phyloP scores from a whole-genome alignment of 345 rosid genomes.

The Punica granatum region DNA sequence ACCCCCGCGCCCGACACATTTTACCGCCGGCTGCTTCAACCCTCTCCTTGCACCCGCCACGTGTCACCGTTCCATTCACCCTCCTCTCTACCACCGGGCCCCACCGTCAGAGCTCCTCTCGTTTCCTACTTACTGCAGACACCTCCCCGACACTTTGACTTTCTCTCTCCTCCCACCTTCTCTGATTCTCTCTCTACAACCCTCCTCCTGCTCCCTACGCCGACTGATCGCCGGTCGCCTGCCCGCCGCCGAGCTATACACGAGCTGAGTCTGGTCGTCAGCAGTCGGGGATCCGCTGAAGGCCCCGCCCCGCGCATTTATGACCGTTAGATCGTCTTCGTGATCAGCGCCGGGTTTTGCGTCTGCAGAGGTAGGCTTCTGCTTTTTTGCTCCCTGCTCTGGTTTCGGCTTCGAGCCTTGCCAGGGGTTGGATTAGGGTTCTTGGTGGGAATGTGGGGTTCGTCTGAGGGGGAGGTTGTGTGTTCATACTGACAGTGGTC shows the following conservation, averaged over 20 bases:
- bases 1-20: not conserved
- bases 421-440: constrained; percentile 4
- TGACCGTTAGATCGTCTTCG: constrained; percentile 45
- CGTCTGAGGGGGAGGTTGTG: not conserved
- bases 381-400: not conserved
- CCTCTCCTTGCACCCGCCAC: no score
- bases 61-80: not conserved
- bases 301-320: constrained; percentile 26
- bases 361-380: not conserved
- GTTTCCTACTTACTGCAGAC: no score
- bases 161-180: not conserved
- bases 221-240: constrained; percentile 16
- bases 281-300: not conserved
- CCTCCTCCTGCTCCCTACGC: not conserved
- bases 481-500: constrained; percentile 1
- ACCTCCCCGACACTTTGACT: not conserved
- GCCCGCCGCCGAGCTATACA: not conserved
- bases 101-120: not conserved
- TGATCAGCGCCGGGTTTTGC: constrained; percentile 15
- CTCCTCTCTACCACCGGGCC: not conserved
- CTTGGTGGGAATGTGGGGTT: constrained; percentile 1
- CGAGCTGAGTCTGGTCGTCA: not conserved
- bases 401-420: not conserved
- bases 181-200: not conserved
- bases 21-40: not conserved